These are phyloP conservation scores for Clarireedia sp. DNA, from an alignment of 2,329 filamentous ascomycete species.

Conservation along the genomic window DNA sequence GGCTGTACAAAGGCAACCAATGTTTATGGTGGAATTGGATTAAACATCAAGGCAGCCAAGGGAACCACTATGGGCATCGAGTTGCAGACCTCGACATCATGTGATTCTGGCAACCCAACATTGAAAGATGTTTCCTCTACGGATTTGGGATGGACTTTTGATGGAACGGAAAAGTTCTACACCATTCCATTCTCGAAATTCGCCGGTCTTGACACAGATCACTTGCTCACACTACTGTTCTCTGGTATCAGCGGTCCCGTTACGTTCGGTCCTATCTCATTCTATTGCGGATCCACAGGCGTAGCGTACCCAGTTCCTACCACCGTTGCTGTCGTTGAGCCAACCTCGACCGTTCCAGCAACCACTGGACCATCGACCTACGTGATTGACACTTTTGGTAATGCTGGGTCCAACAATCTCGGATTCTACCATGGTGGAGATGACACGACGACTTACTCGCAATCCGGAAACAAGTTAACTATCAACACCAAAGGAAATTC, in stretches of 20 bases:
- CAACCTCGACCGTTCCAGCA: constrained; percentile 41
- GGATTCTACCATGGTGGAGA: constrained; percentile 60
- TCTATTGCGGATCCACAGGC: constrained; percentile 48
- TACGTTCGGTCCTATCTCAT: constrained; percentile 47
- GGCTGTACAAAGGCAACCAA: constrained; percentile 44
- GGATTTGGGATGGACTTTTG: constrained; percentile 51
- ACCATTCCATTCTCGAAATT: constrained; percentile 48
- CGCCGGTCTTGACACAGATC: constrained; percentile 40
- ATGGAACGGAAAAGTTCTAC: constrained; percentile 52
- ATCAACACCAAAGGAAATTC: constrained; percentile 48
- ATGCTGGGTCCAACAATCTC: constrained; percentile 46
- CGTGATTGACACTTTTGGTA: constrained; percentile 54
- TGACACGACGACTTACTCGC: constrained; percentile 47
- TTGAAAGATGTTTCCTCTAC: constrained; percentile 29
- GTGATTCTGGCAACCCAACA: constrained; percentile 30
- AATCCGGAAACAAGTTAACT: constrained; percentile 43
- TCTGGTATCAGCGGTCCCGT: constrained; percentile 38
- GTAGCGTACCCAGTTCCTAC: constrained; percentile 42
- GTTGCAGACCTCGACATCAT: constrained; percentile 38
- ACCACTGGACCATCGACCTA: constrained; percentile 41
- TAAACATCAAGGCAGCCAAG: constrained; percentile 45
- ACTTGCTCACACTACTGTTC: constrained; percentile 46
- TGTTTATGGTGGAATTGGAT: constrained; percentile 46
- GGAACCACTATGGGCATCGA: constrained; percentile 46
- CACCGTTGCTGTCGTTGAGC: constrained; percentile 33